phyloP scores from a whole-genome alignment of 768 basidiomycete species.

The Mycena olivaceomarginata region DNA sequence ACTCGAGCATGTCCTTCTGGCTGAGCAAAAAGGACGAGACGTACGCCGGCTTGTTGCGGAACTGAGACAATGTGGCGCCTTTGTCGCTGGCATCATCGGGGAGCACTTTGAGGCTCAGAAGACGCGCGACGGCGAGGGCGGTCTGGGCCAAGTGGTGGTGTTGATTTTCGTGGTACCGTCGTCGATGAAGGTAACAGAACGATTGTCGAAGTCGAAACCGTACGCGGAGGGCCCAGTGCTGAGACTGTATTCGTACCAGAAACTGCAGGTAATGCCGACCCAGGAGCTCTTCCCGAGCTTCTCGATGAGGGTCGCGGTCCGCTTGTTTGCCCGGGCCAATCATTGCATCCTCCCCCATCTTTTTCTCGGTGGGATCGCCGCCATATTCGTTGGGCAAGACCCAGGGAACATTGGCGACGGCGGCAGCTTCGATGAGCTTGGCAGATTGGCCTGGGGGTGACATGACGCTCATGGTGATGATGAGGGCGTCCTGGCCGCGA shows the following conservation, averaged over 20 bases:
- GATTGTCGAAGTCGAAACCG: constrained; percentile 5
- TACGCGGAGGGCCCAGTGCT: not conserved
- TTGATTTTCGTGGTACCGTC: constrained; percentile 6
- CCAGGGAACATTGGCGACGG: constrained; percentile 2
- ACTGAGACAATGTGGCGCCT: constrained; percentile 15
- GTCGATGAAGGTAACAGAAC: constrained; percentile 3
- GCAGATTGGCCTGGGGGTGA: constrained; percentile 2
- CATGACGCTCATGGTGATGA: constrained; percentile 9
- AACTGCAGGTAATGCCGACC: constrained; percentile 3
- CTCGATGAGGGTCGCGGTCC: constrained; percentile 8
- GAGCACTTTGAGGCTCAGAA: constrained; percentile 13
- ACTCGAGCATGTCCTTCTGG: constrained; percentile 9
- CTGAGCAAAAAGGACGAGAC: constrained; percentile 16
- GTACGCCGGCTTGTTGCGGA: constrained; percentile 10
- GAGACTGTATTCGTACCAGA: constrained; percentile 7
- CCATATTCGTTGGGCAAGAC: constrained; percentile 9
- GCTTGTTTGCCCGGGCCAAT: constrained; percentile 2
- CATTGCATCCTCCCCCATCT: constrained; percentile 5
- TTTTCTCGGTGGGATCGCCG: not conserved
- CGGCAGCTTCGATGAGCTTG: constrained; percentile 7
- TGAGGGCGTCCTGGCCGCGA: constrained; percentile 4
- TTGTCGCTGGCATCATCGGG: constrained; percentile 17
- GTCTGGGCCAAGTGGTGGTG: constrained; percentile 1
- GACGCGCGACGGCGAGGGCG: constrained; percentile 6
- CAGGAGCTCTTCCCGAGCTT: constrained; percentile 8